A percentile compares a stretch with the other conserved stretches of the same genome.
Evolutionary conservation across 1,284 basidiomycete genomes (phyloP).

Genomic region (Sporisorium iseilematis-ciliati): DNA sequence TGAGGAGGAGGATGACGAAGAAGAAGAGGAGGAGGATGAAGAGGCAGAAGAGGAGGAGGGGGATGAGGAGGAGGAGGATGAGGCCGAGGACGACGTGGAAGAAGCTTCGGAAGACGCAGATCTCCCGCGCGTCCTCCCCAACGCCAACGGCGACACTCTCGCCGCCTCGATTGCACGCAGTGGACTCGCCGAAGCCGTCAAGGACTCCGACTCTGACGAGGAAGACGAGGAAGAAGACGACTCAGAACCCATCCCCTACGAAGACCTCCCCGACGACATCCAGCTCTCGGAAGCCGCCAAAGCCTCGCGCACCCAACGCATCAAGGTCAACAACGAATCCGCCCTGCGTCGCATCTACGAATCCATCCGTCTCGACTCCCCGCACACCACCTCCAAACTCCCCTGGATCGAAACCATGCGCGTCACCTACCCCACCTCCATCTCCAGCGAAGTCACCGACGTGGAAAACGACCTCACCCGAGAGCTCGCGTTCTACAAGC

Average conservation of each 20-base stretch:
- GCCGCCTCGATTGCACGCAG: constrained; percentile 65
- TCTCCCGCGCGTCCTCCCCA: constrained; percentile 37
- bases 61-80: constrained; percentile 36
- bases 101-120: constrained; percentile 33
- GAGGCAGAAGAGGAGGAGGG: constrained; percentile 37
- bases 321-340: constrained; percentile 65
- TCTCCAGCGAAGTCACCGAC: constrained; percentile 74
- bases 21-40: constrained; percentile 37
- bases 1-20: constrained; percentile 43
- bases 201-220: constrained; percentile 38
- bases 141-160: constrained; percentile 60
- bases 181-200: constrained; percentile 52
- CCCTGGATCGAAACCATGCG: constrained; percentile 68
- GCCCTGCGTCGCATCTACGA: constrained; percentile 61
- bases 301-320: constrained; percentile 57
- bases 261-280: constrained; percentile 59
- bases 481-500: constrained; percentile 97
- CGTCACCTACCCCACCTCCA: constrained; percentile 49
- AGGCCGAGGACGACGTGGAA: constrained; percentile 16
- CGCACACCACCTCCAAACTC: constrained; percentile 47
- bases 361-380: constrained; percentile 56
- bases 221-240: constrained; percentile 46
- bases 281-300: constrained; percentile 53
- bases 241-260: constrained; percentile 45
- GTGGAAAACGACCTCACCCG: constrained; percentile 87